Evolutionary conservation across 306 rosid genomes (phyloP).

Genomic region (Glycine tomentella): DNA sequence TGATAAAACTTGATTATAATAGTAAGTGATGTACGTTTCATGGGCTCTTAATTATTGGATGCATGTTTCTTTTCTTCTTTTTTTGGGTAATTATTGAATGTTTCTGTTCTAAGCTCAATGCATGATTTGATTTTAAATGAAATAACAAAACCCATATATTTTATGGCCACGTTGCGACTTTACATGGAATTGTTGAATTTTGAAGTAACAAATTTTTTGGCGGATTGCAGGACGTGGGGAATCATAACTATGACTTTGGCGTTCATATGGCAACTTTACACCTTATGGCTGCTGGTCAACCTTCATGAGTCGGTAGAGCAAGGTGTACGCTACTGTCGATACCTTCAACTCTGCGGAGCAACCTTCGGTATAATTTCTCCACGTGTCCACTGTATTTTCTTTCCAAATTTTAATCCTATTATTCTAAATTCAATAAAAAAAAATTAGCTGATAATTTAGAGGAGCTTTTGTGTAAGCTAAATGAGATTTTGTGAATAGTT

Average conservation of each 20-base stretch:
- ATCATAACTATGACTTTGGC: constrained; percentile 59
- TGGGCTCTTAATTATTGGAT: background rate
- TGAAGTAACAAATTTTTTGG: background rate
- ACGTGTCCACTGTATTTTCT: background rate
- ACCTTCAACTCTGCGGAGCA: constrained; percentile 57
- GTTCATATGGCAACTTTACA: constrained; percentile 70
- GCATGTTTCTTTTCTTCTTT: background rate
- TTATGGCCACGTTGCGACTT: background rate
- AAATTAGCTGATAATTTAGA: background rate
- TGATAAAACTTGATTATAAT: too few relatives aligned
- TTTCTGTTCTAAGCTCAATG: background rate
- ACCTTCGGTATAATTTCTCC: constrained; percentile 55
- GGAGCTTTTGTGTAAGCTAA: background rate
- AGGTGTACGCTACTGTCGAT: constrained; percentile 65
- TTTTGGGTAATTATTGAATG: background rate
- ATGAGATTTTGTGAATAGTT: too few relatives aligned
- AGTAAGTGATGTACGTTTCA: background rate
- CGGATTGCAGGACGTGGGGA: constrained; percentile 68
- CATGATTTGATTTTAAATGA: background rate
- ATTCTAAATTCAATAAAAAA: background rate
- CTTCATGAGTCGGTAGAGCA: constrained; percentile 60
- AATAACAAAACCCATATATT: background rate
- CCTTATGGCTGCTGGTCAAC: constrained; percentile 64
- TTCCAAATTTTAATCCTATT: background rate
- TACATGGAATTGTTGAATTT: background rate